Evolutionary conservation across 2,329 filamentous ascomycete genomes (phyloP).

Genomic region (Hypoxylon sp.): DNA sequence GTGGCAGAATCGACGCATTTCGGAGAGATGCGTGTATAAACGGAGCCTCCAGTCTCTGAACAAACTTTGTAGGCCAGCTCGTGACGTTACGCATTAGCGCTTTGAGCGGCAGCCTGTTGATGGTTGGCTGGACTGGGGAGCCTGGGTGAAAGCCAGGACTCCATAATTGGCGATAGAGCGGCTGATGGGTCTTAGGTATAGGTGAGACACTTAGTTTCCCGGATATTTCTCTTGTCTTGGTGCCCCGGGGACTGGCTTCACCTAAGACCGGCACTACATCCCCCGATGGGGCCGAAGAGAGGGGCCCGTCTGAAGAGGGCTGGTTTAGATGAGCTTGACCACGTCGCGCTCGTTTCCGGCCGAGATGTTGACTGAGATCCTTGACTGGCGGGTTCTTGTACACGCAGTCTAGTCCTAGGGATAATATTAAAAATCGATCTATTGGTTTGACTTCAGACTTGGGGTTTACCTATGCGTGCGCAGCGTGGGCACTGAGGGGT

Average conservation of each 20-base stretch:
- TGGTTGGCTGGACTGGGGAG: not conserved
- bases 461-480: too few species aligned
- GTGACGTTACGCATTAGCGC: constrained; percentile 1
- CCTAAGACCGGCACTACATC: not conserved
- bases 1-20: constrained; percentile 3
- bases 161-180: not conserved
- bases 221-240: not conserved
- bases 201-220: not conserved
- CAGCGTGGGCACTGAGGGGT: constrained; percentile 15
- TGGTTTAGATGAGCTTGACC: not conserved
- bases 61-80: constrained; percentile 15
- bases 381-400: constrained; percentile 15
- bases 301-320: not conserved
- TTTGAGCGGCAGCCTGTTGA: constrained; percentile 2
- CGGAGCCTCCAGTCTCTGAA: constrained; percentile 9
- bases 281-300: not conserved
- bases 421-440: too few species aligned
- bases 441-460: too few species aligned
- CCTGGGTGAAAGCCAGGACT: not conserved
- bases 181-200: not conserved
- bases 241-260: not conserved
- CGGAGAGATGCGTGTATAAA: constrained; percentile 14
- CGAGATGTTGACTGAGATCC: not conserved
- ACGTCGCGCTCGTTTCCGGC: not conserved
- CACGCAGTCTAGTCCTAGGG: constrained; percentile 7